phyloP scores from a whole-genome alignment of 2,329 filamentous ascomycete species.

The Fusarium lateritium region DNA sequence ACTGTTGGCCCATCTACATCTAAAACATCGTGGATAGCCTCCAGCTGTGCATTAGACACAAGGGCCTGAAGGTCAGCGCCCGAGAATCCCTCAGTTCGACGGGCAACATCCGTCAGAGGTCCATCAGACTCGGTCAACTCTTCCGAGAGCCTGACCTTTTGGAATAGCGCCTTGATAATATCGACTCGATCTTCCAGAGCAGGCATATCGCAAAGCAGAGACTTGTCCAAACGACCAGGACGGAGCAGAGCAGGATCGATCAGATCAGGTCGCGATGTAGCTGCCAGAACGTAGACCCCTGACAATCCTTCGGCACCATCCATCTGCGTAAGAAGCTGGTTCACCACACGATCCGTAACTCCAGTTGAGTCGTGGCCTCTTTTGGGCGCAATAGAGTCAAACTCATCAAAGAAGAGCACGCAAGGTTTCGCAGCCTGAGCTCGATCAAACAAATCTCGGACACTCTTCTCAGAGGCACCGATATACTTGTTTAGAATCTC shows the following conservation, averaged over 20 bases:
- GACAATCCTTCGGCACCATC: conserved; percentile 95
- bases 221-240: conserved; percentile 94
- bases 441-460: conserved; percentile 94
- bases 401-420: conserved; percentile 98
- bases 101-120: conserved; percentile 80
- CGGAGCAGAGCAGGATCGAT: conserved; percentile 95
- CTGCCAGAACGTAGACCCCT: conserved; percentile 96
- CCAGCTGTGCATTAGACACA: conserved; percentile 95
- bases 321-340: conserved; percentile 98
- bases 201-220: conserved; percentile 91
- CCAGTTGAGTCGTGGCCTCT: conserved; percentile 96
- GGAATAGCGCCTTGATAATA: conserved; percentile 87
- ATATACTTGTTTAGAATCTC: conserved; percentile 99
- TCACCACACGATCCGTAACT: conserved; percentile 98
- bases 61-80: conserved; percentile 96
- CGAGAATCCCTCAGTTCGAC: conserved; percentile 88
- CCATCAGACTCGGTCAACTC: conserved; percentile 71
- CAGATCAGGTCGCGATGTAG: conserved; percentile 91
- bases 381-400: conserved; percentile 97
- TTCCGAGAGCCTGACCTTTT: conserved; percentile 81
- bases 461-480: conserved; percentile 95
- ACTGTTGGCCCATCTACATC: conserved; percentile 66
- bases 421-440: conserved; percentile 92
- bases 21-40: conserved; percentile 95
- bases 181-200: conserved; percentile 84